These are phyloP conservation scores for Beauveria medogensis DNA, from an alignment of 2,329 filamentous ascomycete genomes.

Conservation along the genomic window DNA sequence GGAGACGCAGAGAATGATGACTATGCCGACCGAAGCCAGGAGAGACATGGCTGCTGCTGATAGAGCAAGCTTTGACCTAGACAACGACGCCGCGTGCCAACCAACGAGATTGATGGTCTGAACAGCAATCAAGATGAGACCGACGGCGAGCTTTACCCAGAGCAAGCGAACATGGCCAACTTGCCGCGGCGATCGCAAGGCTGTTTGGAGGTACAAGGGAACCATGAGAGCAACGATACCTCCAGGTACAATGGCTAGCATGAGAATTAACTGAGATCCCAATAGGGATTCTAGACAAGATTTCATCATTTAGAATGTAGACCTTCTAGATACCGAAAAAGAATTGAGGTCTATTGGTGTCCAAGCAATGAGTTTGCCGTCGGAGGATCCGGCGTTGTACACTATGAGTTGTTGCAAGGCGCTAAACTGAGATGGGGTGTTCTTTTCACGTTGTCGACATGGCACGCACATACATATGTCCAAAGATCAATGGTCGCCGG, in stretches of 20 bases:
- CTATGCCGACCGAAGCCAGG: not conserved
- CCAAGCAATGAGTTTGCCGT: too few relatives aligned
- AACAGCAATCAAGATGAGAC: not conserved
- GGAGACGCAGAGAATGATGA: constrained; percentile 23
- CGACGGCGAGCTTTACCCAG: not conserved
- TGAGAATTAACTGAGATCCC: not conserved
- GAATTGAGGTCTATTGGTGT: too few relatives aligned
- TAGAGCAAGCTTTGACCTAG: not conserved
- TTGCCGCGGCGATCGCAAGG: not conserved
- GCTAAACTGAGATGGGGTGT: too few relatives aligned
- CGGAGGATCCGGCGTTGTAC: too few relatives aligned
- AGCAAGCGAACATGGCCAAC: not conserved
- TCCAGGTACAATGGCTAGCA: not conserved
- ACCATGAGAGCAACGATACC: not conserved
- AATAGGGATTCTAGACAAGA: not conserved
- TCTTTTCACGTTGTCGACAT: too few relatives aligned
- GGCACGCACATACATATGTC: too few relatives aligned
- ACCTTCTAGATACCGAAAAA: too few relatives aligned
- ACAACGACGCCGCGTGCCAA: not conserved
- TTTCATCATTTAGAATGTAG: not conserved
- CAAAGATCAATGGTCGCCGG: too few relatives aligned
- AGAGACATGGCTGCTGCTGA: not conserved
- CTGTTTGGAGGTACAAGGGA: not conserved
- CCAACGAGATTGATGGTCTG: not conserved
- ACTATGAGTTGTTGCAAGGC: too few relatives aligned